These are phyloP conservation scores for Linum lewisii DNA, from an alignment of 345 rosid genomes.

Conservation along the genomic window DNA sequence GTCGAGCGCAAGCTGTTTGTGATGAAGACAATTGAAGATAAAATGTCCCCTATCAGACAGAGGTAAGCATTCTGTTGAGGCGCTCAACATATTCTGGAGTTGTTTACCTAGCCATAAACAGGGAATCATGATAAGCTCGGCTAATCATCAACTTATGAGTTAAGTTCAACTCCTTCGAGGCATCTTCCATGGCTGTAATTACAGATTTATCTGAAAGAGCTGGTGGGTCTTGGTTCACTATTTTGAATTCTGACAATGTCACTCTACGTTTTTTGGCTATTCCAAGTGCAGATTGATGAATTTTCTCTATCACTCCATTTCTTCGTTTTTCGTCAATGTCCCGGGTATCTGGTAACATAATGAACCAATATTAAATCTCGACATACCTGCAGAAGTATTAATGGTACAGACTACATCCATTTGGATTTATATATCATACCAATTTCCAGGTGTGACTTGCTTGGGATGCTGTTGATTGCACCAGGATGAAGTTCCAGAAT, in stretches of 20 bases:
- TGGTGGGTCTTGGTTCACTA: conserved; percentile 93
- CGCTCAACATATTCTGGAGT: too few relatives aligned
- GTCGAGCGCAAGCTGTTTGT: background rate
- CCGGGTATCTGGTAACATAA: conserved; percentile 48
- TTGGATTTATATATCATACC: conserved; percentile 28
- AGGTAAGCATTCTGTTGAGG: too few relatives aligned
- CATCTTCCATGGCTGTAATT: conserved; percentile 53
- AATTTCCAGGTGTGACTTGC: conserved; percentile 85
- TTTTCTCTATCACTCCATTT: conserved; percentile 68
- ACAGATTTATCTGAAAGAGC: conserved; percentile 62
- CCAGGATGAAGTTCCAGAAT: conserved; percentile 87
- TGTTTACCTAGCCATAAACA: conserved; percentile 86
- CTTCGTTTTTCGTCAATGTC: conserved; percentile 79
- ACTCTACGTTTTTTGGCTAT: conserved; percentile 63
- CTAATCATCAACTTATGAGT: conserved; percentile 79
- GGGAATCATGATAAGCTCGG: conserved; percentile 94
- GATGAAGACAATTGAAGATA: too few relatives aligned
- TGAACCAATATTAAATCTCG: too few relatives aligned
- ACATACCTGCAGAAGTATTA: background rate
- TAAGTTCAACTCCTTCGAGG: conserved; percentile 59
- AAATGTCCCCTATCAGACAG: too few relatives aligned
- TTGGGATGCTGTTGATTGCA: conserved; percentile 96
- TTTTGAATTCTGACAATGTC: conserved; percentile 60
- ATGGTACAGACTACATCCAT: background rate
- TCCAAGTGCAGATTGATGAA: conserved; percentile 47